Evolutionary conservation across 805 yeast genomes (phyloP).

Genomic region (Kluyveromyces starmeri): DNA sequence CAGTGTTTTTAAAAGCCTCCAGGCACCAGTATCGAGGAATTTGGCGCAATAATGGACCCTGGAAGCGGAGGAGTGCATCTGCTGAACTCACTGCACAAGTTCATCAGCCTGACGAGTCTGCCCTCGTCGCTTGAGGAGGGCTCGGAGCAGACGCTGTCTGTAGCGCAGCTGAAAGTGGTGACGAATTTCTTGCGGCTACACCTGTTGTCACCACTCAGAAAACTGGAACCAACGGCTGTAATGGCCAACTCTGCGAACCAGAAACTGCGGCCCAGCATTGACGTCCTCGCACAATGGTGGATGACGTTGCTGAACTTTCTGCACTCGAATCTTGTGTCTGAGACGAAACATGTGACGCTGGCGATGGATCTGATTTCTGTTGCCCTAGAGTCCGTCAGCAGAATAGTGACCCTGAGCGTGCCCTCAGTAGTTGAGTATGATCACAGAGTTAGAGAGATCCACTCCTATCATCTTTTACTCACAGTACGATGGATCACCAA

Average conservation of each 20-base stretch:
- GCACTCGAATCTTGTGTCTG: constrained; percentile 12
- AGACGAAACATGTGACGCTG: constrained; percentile 9
- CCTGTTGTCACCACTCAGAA: constrained; percentile 7
- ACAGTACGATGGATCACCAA: constrained; percentile 24
- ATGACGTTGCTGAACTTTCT: constrained; percentile 20
- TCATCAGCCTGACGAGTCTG: constrained; percentile 7
- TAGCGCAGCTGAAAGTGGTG: constrained; percentile 1
- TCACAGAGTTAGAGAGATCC: constrained; percentile 15
- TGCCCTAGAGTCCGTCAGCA: constrained; percentile 27
- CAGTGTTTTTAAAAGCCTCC: too few species aligned
- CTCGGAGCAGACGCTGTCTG: constrained; percentile 1
- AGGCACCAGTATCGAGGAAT: too few species aligned
- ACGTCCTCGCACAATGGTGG: constrained; percentile 29
- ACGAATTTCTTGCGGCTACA: constrained; percentile 10
- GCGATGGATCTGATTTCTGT: constrained; percentile 22
- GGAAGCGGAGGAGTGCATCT: not conserved
- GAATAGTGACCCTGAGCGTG: constrained; percentile 18
- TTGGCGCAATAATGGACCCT: too few species aligned
- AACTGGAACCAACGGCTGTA: constrained; percentile 1
- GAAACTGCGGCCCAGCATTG: constrained; percentile 8
- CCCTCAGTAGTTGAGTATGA: not conserved
- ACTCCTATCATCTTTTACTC: constrained; percentile 19
- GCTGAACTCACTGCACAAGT: constrained; percentile 14
- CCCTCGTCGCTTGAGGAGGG: constrained; percentile 11
- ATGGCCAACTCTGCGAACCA: not conserved